phyloP scores from a whole-genome alignment of 495 filamentous ascomycete species.

The Staphylotrichum tortipilum region DNA sequence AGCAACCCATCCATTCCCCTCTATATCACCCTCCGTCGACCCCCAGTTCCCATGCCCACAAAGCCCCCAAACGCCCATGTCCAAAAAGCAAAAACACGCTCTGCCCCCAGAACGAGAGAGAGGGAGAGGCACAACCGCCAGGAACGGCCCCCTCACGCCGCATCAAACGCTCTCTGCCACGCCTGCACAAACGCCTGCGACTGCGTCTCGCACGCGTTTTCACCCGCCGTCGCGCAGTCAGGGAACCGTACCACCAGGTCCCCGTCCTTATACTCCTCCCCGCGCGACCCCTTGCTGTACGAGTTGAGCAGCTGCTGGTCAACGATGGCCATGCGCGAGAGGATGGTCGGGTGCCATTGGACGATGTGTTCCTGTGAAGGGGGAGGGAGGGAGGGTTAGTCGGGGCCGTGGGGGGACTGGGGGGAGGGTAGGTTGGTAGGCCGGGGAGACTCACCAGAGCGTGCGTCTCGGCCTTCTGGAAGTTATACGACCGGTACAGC shows the following conservation, averaged over 20 bases:
- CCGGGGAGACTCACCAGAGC: slow-evolving; percentile 58
- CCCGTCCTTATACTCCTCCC: slow-evolving; percentile 64
- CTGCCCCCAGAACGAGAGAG: no score
- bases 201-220: slow-evolving; percentile 62
- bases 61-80: no score
- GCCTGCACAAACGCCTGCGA: slow-evolving; percentile 37
- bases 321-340: slow-evolving; percentile 77
- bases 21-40: no score
- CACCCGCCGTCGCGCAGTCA: slow-evolving; percentile 52
- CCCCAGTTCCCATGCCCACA: no score
- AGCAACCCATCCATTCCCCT: no score
- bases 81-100: no score
- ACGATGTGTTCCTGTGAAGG: slow-evolving; percentile 69
- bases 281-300: slow-evolving; percentile 42
- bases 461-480: slow-evolving; percentile 88
- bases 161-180: slow-evolving; percentile 28
- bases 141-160: not conserved
- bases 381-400: not conserved
- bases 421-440: not conserved
- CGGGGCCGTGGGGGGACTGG: no score
- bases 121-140: no score
- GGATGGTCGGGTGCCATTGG: slow-evolving; percentile 98
- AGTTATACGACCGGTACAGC: slow-evolving; percentile 84
- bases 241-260: slow-evolving; percentile 74
- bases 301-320: slow-evolving; percentile 76